Evolutionary conservation across 2,329 filamentous ascomycete species (phyloP), one percentile per base, ranked within the genome.

Genomic region (Fusarium udum): DNA sequence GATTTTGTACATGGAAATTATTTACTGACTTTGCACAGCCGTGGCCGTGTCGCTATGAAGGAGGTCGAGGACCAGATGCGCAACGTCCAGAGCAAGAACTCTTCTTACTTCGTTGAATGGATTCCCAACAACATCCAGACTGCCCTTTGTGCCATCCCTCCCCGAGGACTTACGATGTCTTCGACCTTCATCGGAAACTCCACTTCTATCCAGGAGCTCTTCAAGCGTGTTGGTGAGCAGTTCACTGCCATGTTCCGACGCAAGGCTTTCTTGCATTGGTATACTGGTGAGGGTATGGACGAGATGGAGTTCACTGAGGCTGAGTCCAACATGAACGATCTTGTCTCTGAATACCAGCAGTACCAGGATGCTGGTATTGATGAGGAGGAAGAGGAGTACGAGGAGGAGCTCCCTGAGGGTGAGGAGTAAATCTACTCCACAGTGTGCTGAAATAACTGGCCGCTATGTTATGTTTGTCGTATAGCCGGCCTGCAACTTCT

Each of bases 191-290:
- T 99, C 79, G 96, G 96, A 83, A 99, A 99, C 92, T 98, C 95
- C 76, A 99, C 96, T 80, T 97, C 95, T 78, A 99, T 99, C 87
- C 96, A 99, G 90, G 96, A 99, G 89, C 93, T 99, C 81, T 99
- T 99, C 93, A 98, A 99, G 94, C 95, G 96, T 91, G 89, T 99
- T 80, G 96, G 96, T 83, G 96, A 99, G 87, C 96, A 99, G 89
- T 99, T 99, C 92, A 95, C 93, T 87, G 96, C 95, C 84, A 99
- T 99, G 96, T 99, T 99, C 93, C 92, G 96, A 88, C 95, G 96
- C 88, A 99, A 98, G 93, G 96, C 96, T 92, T 99, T 99, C 95
- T 94, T 99, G 91, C 96, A 98, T 90, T 99, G 96, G 96, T 99
- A 99, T 89, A 99, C 96, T 91, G 95, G 95, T 83, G 96, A 99